Conservation (phyloP, 345 rosid species). For the Populus euphratica region DNA sequence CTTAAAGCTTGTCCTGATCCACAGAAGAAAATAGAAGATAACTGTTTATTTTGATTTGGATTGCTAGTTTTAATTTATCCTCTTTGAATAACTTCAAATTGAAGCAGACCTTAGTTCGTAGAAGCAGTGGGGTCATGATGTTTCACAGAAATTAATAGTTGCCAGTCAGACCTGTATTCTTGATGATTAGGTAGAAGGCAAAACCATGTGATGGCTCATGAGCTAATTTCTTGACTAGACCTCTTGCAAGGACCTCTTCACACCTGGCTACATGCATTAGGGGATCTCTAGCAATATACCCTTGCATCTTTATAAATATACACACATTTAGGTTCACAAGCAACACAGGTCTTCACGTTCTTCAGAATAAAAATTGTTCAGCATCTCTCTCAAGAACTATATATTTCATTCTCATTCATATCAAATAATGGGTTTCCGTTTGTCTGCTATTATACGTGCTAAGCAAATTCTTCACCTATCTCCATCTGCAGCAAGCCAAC, state of each 20-base stretch:
- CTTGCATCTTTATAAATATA: not conserved
- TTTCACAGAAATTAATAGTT: not conserved
- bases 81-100: not conserved
- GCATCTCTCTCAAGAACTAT: not conserved
- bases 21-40: no score
- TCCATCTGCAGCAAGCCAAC: not conserved
- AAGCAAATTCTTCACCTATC: not conserved
- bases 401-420: not conserved
- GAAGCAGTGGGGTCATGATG: not conserved
- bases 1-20: no score
- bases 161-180: not conserved
- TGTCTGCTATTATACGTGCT: not conserved
- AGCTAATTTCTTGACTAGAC: not conserved
- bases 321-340: not conserved
- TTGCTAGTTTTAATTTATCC: no score
- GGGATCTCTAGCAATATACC: not conserved
- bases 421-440: not conserved
- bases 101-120: not conserved
- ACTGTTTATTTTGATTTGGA: no score
- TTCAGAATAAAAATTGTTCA: not conserved
- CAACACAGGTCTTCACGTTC: not conserved
- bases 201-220: slow-evolving; percentile 16
- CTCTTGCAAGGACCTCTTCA: not conserved
- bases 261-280: not conserved
- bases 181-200: not conserved